These are phyloP conservation scores for Backusella westeae DNA, from an alignment of 192 early-diverging fungal genomes.

Conservation along the genomic window DNA sequence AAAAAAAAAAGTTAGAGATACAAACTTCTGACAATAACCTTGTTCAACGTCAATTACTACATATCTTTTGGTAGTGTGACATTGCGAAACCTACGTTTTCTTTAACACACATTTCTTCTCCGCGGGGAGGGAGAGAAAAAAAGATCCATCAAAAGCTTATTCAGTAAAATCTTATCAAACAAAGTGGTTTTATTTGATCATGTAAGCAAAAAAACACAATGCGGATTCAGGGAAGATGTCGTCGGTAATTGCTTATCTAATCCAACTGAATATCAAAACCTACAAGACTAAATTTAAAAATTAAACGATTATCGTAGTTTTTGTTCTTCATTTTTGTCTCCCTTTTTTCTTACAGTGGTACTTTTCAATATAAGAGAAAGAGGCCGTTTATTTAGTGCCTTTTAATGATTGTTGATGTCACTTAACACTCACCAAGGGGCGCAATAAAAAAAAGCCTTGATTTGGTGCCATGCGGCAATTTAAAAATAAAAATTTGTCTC, in stretches of 20 bases:
- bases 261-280: background rate
- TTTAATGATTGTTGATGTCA: background rate
- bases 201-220: background rate
- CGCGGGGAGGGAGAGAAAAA: background rate
- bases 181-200: background rate
- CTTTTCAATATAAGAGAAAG: background rate
- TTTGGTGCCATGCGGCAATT: background rate
- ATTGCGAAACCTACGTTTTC: background rate
- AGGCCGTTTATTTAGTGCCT: background rate
- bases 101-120: background rate
- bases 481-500: background rate
- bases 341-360: background rate
- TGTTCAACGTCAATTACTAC: background rate
- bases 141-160: background rate
- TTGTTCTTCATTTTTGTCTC: background rate
- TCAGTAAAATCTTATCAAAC: background rate
- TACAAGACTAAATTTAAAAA: background rate
- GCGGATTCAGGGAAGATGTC: background rate
- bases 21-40: background rate
- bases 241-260: background rate
- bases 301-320: background rate
- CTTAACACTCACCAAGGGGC: background rate
- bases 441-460: background rate
- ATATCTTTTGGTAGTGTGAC: background rate
- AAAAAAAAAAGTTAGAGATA: background rate